A percentile compares a stretch with the other conserved stretches of the same genome.
phyloP scores from a whole-genome alignment of 208 protist genomes.

The Entamoeba moshkovskii region DNA sequence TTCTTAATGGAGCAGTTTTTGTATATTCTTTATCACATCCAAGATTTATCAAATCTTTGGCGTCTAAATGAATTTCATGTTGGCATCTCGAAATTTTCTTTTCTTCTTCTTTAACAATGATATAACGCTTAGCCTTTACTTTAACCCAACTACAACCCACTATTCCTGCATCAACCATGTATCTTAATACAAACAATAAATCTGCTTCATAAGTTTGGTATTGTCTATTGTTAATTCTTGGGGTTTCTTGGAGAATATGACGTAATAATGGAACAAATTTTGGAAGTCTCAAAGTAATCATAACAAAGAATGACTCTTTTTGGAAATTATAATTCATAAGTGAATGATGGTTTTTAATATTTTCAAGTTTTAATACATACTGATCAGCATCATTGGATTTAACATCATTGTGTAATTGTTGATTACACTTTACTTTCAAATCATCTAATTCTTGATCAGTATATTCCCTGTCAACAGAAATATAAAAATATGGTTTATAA shows the following conservation, averaged over 20 bases:
- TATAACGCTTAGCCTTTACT: neutral
- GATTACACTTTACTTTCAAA: neutral
- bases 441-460: neutral
- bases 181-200: slow-evolving; percentile 86
- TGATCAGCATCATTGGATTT: neutral
- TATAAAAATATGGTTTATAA: slow-evolving; percentile 3
- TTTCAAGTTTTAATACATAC: neutral
- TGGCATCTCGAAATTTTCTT: slow-evolving; percentile 25
- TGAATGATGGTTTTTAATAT: neutral
- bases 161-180: slow-evolving; percentile 89
- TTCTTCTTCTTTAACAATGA: neutral
- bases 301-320: neutral
- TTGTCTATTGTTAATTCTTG: neutral
- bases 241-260: neutral
- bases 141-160: slow-evolving; percentile 54
- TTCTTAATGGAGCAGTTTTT: slow-evolving; percentile 84
- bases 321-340: neutral
- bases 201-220: slow-evolving; percentile 85
- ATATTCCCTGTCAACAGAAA: neutral
- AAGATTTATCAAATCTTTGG: neutral
- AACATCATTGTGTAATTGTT: neutral
- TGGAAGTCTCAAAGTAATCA: neutral
- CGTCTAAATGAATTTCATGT: slow-evolving; percentile 32
- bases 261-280: neutral
- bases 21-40: slow-evolving; percentile 60